phyloP scores from a whole-genome alignment of 1,284 basidiomycete species.

The Trichosporon ovoides region DNA sequence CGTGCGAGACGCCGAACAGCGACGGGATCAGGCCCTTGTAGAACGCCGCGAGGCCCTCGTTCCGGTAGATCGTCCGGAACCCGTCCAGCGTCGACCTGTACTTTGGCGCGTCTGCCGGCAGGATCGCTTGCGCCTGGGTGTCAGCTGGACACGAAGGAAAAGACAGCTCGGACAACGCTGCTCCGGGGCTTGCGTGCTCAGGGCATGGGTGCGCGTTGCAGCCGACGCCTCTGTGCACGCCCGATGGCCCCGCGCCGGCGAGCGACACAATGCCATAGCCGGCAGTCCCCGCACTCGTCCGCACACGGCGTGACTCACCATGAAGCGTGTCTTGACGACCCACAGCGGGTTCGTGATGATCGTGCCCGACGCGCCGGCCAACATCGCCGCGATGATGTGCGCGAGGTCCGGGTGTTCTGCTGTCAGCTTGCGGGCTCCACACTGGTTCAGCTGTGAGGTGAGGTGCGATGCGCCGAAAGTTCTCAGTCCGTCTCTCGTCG shows the following conservation, averaged over 20 bases:
- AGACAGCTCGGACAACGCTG: no score
- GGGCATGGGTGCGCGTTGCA: not conserved
- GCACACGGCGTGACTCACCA: constrained; percentile 60
- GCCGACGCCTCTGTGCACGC: not conserved
- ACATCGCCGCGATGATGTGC: constrained; percentile 88
- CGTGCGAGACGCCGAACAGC: constrained; percentile 81
- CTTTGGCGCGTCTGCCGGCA: constrained; percentile 63
- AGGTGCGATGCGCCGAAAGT: not conserved
- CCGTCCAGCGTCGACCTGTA: constrained; percentile 86
- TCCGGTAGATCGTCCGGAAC: constrained; percentile 73
- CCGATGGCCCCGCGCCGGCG: not conserved
- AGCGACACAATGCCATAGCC: not conserved
- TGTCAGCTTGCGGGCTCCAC: not conserved
- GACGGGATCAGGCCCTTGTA: constrained; percentile 87
- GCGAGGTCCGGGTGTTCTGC: constrained; percentile 30
- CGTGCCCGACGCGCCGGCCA: constrained; percentile 82
- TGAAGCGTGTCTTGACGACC: constrained; percentile 96
- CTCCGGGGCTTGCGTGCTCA: not conserved
- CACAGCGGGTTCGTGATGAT: constrained; percentile 87
- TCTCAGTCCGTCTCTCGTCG: no score
- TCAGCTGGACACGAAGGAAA: not conserved
- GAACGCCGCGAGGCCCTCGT: constrained; percentile 77
- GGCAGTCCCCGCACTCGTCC: not conserved
- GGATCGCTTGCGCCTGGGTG: constrained; percentile 49
- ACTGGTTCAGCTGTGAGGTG: not conserved